Evolutionary conservation across 2,329 filamentous ascomycete species (phyloP), one percentile per base, ranked within the genome.

Genomic region (Colletotrichum tanaceti): DNA sequence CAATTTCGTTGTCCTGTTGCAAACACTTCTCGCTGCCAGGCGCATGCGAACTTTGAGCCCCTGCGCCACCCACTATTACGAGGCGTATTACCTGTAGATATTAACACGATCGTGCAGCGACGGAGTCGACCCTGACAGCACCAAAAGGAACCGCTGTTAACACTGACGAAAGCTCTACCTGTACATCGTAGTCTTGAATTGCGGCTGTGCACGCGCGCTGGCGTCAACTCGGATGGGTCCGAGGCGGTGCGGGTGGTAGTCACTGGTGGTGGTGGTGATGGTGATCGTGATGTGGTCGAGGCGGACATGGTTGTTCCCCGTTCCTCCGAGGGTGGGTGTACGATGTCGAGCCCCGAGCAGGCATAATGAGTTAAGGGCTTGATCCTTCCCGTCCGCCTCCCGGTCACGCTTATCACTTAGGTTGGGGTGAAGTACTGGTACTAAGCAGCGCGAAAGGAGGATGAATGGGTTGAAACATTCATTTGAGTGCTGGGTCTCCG

Each of bases 291-390:
- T 38, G 43, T 58, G 55, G 43, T 59, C 22, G 5, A 43, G 28
- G 38, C 66, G 57, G 62, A 61, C 66, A 66, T 69, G 66, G 66
- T 58, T 60, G 38, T 58, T 60, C 62, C 65, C 65, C 65, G 65
- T 66, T 20, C 57, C 47, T 32, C 39, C 44, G 54, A 49, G n/a
- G 57, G 14, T 49, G 43, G 32, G 7, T 7, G n/a, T 6, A 38
- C 6, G 55, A n/a, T 24, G 28, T 35, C 16, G 18, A 46, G 28
- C 28, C 41, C 52, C 39, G 52, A 41, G 14, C 32, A 59, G 49
- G 44, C 58, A 50, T 18, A 28, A 39, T 43, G 22, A 32, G 35
- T 52, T 50, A 22, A 41, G 18, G 58, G 58, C 20, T 20, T n/a
- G n/a, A 22, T 60, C 46, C 43, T 46, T 60, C 32, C 58, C 46